Evolutionary conservation across 2,329 filamentous ascomycete species (phyloP), one percentile per base, ranked within the genome.

Genomic region (Fusarium avenaceum): DNA sequence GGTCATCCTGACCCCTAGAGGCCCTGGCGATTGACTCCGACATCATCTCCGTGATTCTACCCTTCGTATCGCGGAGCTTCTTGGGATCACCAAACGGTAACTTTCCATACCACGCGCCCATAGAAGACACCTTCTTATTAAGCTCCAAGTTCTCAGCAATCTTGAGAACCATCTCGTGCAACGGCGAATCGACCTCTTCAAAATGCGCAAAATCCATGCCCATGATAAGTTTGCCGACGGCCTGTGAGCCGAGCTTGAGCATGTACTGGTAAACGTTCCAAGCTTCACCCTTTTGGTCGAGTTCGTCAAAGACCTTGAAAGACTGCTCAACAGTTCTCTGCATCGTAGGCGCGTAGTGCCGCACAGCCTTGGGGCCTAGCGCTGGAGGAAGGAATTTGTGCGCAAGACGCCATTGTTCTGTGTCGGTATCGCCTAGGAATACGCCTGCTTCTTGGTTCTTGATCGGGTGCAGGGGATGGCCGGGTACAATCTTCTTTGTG

Each of bases 361-460:
- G 79, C 2, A 90, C 86, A 0, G 87, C 87, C 67, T 87, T 88
- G 33, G 87, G 87, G 0, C 83, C 83, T 6, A 90, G 76, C 0
- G 86, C 84, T 0, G 88, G 87, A 0, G 87, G 86, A 1, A 90
- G 71, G 74, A 89, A 90, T 72, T 90, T 90, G 77, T 90, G 88
- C 0, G 84, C 82, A 0, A 82, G 68, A 14, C 75, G 71, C 83
- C 84, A 88, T 51, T 83, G 79, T 13, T 81, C 78, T 0, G 81
- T 83, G 15, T 85, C 79, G 0, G 85, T 87, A 68, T 87, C 85
- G 53, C 80, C 78, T 3, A 83, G 54, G 63, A 85, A 85, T 14
- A 85, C 76, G 4, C 80, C 81, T 1, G 80, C 79, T 26, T 80
- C 75, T 10, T 74, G 67, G 19, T 77, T 77, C 71, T 82, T 83